Evolutionary conservation across 257 asterid species (phyloP).

Genomic region (Osmanthus fragrans): DNA sequence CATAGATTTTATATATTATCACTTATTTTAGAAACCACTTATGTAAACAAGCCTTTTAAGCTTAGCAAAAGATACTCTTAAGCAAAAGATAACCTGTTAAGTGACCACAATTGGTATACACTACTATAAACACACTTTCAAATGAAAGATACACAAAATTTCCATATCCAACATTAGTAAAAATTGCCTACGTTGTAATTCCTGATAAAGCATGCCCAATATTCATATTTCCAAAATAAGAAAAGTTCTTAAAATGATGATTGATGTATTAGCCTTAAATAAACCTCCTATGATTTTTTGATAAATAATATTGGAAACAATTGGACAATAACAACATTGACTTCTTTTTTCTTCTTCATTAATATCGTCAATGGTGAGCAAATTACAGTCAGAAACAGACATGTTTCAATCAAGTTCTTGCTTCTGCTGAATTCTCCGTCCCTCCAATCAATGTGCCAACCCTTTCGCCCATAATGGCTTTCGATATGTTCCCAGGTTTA

Average conservation of each 20-base stretch:
- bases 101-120: too few relatives aligned
- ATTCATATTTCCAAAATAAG: neutral
- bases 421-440: slow-evolving; percentile 38
- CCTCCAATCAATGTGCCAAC: slow-evolving; percentile 79
- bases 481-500: slow-evolving; percentile 75
- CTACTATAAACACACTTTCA: neutral
- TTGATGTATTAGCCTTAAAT: neutral
- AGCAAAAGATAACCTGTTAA: too few relatives aligned
- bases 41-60: too few relatives aligned
- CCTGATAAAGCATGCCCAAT: neutral
- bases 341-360: too few relatives aligned
- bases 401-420: slow-evolving; percentile 31
- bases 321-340: too few relatives aligned
- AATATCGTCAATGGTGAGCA: too few relatives aligned
- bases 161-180: too few relatives aligned
- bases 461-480: slow-evolving; percentile 76
- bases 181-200: too few relatives aligned
- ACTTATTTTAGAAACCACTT: too few relatives aligned
- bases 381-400: neutral
- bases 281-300: neutral
- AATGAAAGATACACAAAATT: neutral
- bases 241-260: neutral
- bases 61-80: too few relatives aligned
- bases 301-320: too few relatives aligned
- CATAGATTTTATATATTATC: too few relatives aligned